Base-by-base conservation (phyloP, 805 yeast genomes). In the Spathaspora sp. region DNA sequence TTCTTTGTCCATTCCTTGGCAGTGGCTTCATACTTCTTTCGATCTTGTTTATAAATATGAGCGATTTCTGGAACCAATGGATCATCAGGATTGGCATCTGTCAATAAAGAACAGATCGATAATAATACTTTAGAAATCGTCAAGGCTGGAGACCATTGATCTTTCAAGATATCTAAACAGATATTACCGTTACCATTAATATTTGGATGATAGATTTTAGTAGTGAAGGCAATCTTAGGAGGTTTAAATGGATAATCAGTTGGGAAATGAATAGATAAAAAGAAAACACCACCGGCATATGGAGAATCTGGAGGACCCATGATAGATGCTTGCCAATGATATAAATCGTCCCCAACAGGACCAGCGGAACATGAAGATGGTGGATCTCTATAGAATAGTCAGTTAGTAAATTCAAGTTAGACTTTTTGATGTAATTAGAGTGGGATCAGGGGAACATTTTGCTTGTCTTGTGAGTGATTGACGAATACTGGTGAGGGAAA, bases 291-390 rank as follows among this genome's bases (percentile, higher is more conserved):
- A 58, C 93, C 93, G 19, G 85, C 84, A 52, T 81, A 81, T 57
- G 86, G 94, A 46, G 97, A 89, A 75, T 94, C 98, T 60, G 96
- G 82, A 48, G 99, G 99, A 47, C 99, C 99, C 96, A 94, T 90
- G 69, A 94, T 94, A 44, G 98, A 92, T 42, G 98, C 99, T 76
- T 94, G 98, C 99, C 99, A 94, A 78, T 93, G 98, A 77, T 87
- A 94, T 67, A 93, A 78, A 72, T 93, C 99, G 63, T 94, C 98
- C 46, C 97, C 97, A 45, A 90, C 94, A 62, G 99, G 99, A 42
- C 99, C 99, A 10, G 99, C 99, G 20, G 97, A 91, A 75, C 98
- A 94, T 45, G 97, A 92, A 56, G 97, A 88, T 63, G 98, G 98
- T 57, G 99, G 99, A 70, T 93, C 99, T 80, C 97, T 90, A 62